These are phyloP conservation scores for Stramenopiles sp. DNA, from an alignment of 352 stramenopile genomes.

Conservation along the genomic window DNA sequence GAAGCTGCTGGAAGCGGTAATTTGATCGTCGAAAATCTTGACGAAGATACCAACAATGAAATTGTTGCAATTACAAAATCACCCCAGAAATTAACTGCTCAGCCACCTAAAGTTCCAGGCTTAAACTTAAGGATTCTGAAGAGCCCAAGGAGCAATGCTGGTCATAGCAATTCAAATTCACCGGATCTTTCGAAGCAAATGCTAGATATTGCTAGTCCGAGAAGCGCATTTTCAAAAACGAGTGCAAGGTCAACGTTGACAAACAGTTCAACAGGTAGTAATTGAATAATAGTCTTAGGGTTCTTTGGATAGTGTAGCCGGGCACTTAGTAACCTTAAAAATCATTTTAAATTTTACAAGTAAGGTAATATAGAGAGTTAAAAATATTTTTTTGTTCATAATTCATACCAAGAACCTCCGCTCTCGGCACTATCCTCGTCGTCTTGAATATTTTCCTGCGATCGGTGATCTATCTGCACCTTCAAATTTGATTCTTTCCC, in stretches of 20 bases:
- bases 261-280: constrained; percentile 4
- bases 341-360: too few species aligned
- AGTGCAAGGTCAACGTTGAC: not conserved
- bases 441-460: too few species aligned
- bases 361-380: too few species aligned
- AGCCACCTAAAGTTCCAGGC: not conserved
- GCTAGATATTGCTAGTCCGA: constrained; percentile 8
- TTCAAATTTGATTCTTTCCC: too few species aligned
- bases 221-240: constrained; percentile 9
- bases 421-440: not conserved
- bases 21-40: not conserved
- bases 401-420: not conserved
- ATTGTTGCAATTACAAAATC: not conserved
- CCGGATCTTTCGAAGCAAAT: constrained; percentile 11
- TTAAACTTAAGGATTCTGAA: constrained; percentile 5
- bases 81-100: not conserved
- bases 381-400: too few species aligned
- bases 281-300: too few species aligned
- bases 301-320: too few species aligned
- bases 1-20: not conserved
- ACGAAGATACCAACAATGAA: not conserved
- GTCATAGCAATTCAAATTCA: constrained; percentile 1
- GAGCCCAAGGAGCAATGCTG: not conserved
- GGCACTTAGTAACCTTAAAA: too few species aligned
- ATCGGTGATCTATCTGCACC: too few species aligned